Evolutionary conservation across 2,329 filamentous ascomycete genomes (phyloP).

Genomic region (Pseudohalonectria lignicola): DNA sequence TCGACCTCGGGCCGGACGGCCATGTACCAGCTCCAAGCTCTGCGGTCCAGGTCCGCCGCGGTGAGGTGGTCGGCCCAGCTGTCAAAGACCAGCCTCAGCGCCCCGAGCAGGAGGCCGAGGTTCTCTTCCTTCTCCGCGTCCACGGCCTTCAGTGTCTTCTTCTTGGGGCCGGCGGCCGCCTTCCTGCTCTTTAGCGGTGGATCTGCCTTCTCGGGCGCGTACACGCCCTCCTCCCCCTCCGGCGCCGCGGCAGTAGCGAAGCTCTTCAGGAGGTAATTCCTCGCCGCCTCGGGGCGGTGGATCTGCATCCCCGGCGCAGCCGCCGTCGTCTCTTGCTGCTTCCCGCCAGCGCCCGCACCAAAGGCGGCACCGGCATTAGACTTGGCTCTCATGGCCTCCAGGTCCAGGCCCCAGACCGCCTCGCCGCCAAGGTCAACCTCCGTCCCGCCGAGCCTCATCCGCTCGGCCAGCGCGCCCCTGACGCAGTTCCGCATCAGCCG

Average conservation of each 20-base stretch:
- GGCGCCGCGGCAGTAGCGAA: constrained; percentile 39
- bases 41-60: constrained; percentile 57
- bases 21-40: constrained; percentile 76
- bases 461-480: constrained; percentile 41
- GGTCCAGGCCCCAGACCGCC: constrained; percentile 49
- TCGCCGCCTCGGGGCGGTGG: constrained; percentile 60
- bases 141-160: constrained; percentile 37
- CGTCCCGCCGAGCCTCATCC: constrained; percentile 29
- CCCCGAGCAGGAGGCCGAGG: constrained; percentile 56
- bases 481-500: constrained; percentile 48
- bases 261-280: constrained; percentile 43
- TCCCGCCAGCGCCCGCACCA: constrained; percentile 13
- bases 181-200: constrained; percentile 7
- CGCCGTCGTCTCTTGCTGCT: constrained; percentile 18
- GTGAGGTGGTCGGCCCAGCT: constrained; percentile 62
- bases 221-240: constrained; percentile 5
- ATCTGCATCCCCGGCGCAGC: constrained; percentile 60
- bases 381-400: constrained; percentile 35
- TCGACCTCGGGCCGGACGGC: constrained; percentile 67
- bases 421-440: constrained; percentile 33
- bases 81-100: constrained; percentile 58
- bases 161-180: constrained; percentile 26
- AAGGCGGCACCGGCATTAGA: constrained; percentile 14
- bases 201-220: constrained; percentile 4
- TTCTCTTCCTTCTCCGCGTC: constrained; percentile 58